Base-by-base conservation (phyloP, 129 eudicot species). In the Helianthus tuberosus region DNA sequence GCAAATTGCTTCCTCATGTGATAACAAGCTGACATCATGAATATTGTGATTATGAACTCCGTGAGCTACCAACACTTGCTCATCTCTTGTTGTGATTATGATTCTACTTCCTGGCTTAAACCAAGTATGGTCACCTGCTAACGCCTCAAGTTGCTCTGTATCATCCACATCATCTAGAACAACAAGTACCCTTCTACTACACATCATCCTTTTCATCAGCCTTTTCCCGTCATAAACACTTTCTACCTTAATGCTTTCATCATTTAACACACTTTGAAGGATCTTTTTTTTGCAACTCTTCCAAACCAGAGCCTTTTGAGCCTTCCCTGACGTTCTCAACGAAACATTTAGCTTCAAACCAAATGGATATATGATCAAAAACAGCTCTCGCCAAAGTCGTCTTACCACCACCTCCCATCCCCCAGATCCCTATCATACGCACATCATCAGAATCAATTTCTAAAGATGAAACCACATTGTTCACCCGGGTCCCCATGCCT, bases 121-220 rank as follows among this genome's bases (percentile, higher is more conserved):
- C 72, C 72, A 67, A 27, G 5, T 47, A 47, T 0, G 72, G 5
- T 68, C 60, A 68, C 61, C 27, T 1, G 61, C 74, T 35, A 69
- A 69, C 5, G 61, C 73, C 47, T 68, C 9, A 29, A 68, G 73
- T 0, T 68, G 73, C 1, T 49, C 32, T 68, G 6, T 29, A 32
- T 68, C 25, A 68, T 67, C 72, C 43, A 67, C 72, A 25, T 67
- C 72, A 67, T 67, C 72, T 12, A 67, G 72, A 48, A 67, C 72
- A 25, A 67, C 43, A 47, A 6, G 58, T 57, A 20, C 23, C 23
- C 47, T 47, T 23, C 12, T 67, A 49, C 47, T 0, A 32, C 5
- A 0, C 61, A 68, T 49, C 46, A 14, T 27, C 47, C 5, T 14
- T 68, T 68, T 50, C n/a, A 68, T 50, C 73, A 0, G 14, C 0